Percentiles rank a stretch among this genome's conserved stretches.
These are phyloP conservation scores for Striga asiatica DNA, from an alignment of 257 asterid species.

Conservation along the genomic window DNA sequence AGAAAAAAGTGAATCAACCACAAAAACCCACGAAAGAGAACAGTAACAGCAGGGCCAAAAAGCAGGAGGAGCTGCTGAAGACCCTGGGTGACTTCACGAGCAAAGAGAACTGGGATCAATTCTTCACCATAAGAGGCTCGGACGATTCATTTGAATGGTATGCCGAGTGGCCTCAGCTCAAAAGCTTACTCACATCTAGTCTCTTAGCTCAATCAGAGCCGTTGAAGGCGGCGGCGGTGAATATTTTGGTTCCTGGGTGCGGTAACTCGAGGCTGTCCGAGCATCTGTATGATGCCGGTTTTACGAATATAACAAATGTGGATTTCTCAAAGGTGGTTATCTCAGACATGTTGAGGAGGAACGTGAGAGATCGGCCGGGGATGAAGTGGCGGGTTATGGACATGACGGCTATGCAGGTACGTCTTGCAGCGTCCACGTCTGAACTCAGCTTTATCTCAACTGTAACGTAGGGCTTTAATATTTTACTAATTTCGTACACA, in stretches of 20 bases:
- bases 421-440: not conserved
- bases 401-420: slow-evolving; percentile 84
- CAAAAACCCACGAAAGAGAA: slow-evolving; percentile 15
- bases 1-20: slow-evolving; percentile 25
- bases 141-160: slow-evolving; percentile 91
- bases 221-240: slow-evolving; percentile 18
- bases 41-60: slow-evolving; percentile 17
- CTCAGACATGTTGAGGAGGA: slow-evolving; percentile 64
- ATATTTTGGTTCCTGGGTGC: slow-evolving; percentile 80
- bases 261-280: slow-evolving; percentile 94
- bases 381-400: slow-evolving; percentile 99
- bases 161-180: slow-evolving; percentile 20
- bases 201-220: slow-evolving; percentile 16
- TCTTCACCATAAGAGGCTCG: slow-evolving; percentile 61
- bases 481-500: not conserved
- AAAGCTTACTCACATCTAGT: slow-evolving; percentile 27
- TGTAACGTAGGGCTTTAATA: not conserved
- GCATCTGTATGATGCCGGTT: slow-evolving; percentile 69
- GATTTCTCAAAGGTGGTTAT: slow-evolving; percentile 93
- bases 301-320: slow-evolving; percentile 49
- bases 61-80: slow-evolving; percentile 51
- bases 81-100: slow-evolving; percentile 75
- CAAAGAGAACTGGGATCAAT: slow-evolving; percentile 90
- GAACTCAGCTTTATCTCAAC: not conserved
- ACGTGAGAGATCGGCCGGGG: slow-evolving; percentile 59